Conservation (phyloP, 805 yeast genomes). For the Pichia insulana region DNA sequence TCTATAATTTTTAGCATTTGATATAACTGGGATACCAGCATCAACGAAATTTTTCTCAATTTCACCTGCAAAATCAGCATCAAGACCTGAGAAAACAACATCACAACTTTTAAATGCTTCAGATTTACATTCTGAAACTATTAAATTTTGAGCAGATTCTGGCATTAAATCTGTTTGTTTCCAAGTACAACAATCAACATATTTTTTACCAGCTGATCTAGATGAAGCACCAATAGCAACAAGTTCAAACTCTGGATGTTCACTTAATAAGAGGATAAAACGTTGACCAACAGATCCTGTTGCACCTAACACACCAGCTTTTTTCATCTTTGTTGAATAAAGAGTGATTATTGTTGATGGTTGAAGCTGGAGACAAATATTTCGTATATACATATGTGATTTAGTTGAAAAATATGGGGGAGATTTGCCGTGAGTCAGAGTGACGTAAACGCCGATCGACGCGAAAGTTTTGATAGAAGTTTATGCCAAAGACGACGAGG, state of each 20-base stretch:
- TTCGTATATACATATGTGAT: too few relatives aligned
- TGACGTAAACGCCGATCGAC: background rate
- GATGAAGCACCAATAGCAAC: conserved; percentile 85
- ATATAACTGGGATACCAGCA: conserved; percentile 74
- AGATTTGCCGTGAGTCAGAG: background rate
- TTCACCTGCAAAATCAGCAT: conserved; percentile 86
- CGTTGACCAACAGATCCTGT: conserved; percentile 98
- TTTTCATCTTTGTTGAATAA: conserved; percentile 24
- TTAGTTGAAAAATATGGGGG: too few relatives aligned
- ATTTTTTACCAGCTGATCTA: conserved; percentile 87
- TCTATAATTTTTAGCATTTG: conserved; percentile 95
- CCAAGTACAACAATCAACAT: conserved; percentile 85
- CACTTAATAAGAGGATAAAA: conserved; percentile 71
- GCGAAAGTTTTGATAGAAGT: too few relatives aligned
- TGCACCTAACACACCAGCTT: conserved; percentile 92
- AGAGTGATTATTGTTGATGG: background rate
- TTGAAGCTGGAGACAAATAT: too few relatives aligned
- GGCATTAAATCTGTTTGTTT: conserved; percentile 86
- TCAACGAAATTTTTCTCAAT: conserved; percentile 80
- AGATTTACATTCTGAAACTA: conserved; percentile 71
- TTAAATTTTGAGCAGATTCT: conserved; percentile 46
- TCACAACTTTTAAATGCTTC: conserved; percentile 82
- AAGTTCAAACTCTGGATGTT: conserved; percentile 86
- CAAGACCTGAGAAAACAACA: conserved; percentile 89
- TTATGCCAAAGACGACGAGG: too few relatives aligned